These are phyloP conservation scores for Pontederia crassipes DNA, from an alignment of 176 grass and related monocot species.

Conservation along the genomic window DNA sequence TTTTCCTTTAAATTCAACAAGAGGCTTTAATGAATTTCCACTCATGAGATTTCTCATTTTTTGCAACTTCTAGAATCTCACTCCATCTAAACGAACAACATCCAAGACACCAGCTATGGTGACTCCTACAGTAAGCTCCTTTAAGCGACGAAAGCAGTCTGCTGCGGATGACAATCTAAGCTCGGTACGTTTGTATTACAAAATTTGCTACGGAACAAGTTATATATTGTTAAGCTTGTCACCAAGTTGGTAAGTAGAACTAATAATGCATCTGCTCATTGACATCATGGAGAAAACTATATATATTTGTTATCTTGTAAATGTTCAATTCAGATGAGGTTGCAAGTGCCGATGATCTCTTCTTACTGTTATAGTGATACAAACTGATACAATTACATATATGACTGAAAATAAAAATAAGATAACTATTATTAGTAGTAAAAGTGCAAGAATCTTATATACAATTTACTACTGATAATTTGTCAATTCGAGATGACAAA, in stretches of 20 bases:
- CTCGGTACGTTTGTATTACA: constrained; percentile 30
- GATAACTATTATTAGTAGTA: too few relatives aligned
- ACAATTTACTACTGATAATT: too few relatives aligned
- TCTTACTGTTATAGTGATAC: too few relatives aligned
- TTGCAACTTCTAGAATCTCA: constrained; percentile 45
- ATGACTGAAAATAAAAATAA: too few relatives aligned
- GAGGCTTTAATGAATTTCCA: background rate
- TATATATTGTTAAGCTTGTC: background rate
- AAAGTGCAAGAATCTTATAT: too few relatives aligned
- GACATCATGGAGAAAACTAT: too few relatives aligned
- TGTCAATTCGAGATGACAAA: too few relatives aligned
- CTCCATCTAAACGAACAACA: constrained; percentile 51
- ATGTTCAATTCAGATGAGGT: too few relatives aligned
- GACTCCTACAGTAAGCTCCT: constrained; percentile 26
- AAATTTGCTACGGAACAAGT: background rate
- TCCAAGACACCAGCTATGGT: constrained; percentile 47
- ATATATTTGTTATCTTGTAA: too few relatives aligned
- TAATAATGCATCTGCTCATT: too few relatives aligned
- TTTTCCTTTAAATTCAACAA: background rate
- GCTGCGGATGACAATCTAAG: constrained; percentile 53
- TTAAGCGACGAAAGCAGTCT: constrained; percentile 55
- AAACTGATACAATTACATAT: too few relatives aligned
- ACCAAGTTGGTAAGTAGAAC: background rate
- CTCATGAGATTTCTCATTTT: constrained; percentile 5
- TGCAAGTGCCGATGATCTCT: too few relatives aligned